Conservation (phyloP, 1,284 basidiomycete species). For the Paramarasmius palmivorus region DNA sequence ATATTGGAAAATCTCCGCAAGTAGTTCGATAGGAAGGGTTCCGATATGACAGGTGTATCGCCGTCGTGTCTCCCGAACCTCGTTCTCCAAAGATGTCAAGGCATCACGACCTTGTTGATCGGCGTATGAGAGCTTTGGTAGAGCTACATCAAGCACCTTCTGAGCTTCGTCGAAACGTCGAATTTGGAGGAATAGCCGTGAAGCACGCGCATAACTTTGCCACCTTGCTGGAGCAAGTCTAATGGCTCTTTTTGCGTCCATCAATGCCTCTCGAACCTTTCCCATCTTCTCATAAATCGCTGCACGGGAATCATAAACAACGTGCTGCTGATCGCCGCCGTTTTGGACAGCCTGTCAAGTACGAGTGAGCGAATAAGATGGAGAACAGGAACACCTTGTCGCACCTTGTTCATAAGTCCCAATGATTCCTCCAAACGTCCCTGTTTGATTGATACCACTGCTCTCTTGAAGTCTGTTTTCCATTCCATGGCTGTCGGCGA, state of each 20-base stretch:
- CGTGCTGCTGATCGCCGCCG: constrained; percentile 41
- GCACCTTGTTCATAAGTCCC: constrained; percentile 39
- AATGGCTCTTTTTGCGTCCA: constrained; percentile 65
- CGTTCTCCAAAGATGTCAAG: constrained; percentile 33
- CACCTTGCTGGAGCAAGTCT: constrained; percentile 60
- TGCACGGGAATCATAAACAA: constrained; percentile 70
- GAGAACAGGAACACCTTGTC: constrained; percentile 22
- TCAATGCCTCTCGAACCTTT: constrained; percentile 58
- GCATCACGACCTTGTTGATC: constrained; percentile 39
- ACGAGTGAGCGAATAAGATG: background rate
- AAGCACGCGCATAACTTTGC: constrained; percentile 55
- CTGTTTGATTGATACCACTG: constrained; percentile 39
- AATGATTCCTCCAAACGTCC: constrained; percentile 42
- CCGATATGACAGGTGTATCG: constrained; percentile 34
- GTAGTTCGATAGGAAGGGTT: constrained; percentile 65
- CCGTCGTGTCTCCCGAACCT: constrained; percentile 22
- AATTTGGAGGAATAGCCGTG: constrained; percentile 46
- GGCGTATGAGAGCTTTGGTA: constrained; percentile 34
- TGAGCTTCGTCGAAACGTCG: constrained; percentile 41
- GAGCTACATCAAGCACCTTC: constrained; percentile 47
- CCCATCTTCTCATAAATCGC: constrained; percentile 62
- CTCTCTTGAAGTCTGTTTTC: constrained; percentile 42
- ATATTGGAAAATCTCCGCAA: constrained; percentile 51
- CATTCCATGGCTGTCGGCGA: constrained; percentile 32
- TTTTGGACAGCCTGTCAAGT: constrained; percentile 46